Percentiles rank a stretch among this genome's conserved stretches.
phyloP scores from a whole-genome alignment of 2,329 filamentous ascomycete species.

The Sporothrix luriei region DNA sequence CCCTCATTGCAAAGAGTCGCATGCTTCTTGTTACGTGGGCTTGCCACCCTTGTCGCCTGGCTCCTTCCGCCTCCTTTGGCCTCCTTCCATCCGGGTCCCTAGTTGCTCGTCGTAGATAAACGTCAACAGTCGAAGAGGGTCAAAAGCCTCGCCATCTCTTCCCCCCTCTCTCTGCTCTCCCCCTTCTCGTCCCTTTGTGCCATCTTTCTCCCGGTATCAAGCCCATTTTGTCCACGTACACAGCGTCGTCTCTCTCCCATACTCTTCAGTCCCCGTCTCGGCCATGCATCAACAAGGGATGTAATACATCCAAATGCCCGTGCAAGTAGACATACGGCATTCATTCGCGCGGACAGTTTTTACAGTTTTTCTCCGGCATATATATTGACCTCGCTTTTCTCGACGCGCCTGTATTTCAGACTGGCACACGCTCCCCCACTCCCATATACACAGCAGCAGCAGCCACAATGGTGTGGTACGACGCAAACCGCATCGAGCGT shows the following conservation, averaged over 20 bases:
- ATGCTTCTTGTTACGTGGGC: neutral
- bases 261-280: neutral
- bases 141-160: neutral
- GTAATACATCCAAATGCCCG: neutral
- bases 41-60: slow-evolving; percentile 22
- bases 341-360: neutral
- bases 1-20: slow-evolving; percentile 27
- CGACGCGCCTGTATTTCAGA: neutral
- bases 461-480: slow-evolving; percentile 61
- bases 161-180: neutral
- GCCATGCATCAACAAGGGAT: slow-evolving; percentile 21
- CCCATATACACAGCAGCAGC: neutral
- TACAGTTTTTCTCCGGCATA: neutral
- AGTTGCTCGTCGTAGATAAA: slow-evolving; percentile 23
- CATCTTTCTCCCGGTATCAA: too few species aligned
- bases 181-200: too few species aligned
- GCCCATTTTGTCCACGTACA: too few species aligned
- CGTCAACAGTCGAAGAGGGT: neutral
- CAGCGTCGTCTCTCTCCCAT: neutral
- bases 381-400: neutral
- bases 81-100: neutral
- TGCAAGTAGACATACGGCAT: neutral
- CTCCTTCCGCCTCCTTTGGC: neutral
- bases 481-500: slow-evolving; percentile 66
- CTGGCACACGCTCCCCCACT: neutral